These are phyloP conservation scores for Arthrobotrys entomopaga DNA, from an alignment of 2,329 filamentous ascomycete species.

Conservation along the genomic window DNA sequence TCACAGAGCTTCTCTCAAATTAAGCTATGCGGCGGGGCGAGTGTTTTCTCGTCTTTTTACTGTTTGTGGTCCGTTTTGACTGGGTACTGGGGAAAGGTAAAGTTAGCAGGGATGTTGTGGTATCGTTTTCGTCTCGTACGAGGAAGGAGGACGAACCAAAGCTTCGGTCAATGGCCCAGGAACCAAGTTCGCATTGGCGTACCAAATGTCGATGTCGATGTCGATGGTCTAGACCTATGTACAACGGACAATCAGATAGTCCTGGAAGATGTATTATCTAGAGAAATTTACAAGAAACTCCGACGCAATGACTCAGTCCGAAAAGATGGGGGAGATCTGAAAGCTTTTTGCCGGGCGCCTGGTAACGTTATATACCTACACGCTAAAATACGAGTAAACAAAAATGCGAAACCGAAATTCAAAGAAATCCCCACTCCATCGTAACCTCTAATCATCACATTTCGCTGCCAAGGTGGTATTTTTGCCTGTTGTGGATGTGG, in stretches of 20 bases:
- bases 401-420: neutral
- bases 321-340: neutral
- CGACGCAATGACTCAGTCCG: too few species aligned
- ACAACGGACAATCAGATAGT: neutral
- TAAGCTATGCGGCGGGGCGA: neutral
- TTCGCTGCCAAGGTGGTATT: neutral
- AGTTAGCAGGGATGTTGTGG: neutral
- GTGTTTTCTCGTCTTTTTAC: neutral
- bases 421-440: constrained; percentile 8
- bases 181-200: too few species aligned
- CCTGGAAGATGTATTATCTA: neutral
- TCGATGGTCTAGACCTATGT: neutral
- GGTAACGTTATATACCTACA: neutral
- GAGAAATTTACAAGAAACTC: neutral
- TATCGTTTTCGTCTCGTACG: neutral
- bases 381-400: neutral
- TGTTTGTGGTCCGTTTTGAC: neutral
- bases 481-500: constrained; percentile 21
- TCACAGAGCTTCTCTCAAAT: too few species aligned
- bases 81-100: neutral
- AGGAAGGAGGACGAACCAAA: constrained; percentile 1
- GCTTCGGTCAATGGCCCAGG: neutral
- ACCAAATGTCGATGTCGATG: neutral
- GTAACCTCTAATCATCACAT: constrained; percentile 3
- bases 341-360: neutral